Evolutionary conservation across 176 grass and related monocot genomes (phyloP).

Genomic region (Ensete glaucum): DNA sequence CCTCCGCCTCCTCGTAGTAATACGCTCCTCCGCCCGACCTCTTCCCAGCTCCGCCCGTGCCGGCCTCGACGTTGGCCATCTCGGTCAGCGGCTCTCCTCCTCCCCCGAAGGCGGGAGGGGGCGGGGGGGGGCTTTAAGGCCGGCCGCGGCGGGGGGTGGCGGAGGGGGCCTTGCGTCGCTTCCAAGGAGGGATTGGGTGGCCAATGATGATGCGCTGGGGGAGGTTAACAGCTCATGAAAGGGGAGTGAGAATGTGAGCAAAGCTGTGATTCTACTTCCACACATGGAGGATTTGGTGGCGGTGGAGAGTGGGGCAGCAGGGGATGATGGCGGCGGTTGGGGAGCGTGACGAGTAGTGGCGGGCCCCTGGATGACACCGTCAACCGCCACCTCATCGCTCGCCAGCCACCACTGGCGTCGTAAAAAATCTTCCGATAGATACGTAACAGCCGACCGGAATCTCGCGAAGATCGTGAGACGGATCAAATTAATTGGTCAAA

Average conservation of each 20-base stretch:
- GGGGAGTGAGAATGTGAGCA: neutral
- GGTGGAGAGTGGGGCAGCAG: neutral
- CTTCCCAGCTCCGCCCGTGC: constrained; percentile 20
- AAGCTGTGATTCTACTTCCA: neutral
- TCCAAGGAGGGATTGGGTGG: neutral
- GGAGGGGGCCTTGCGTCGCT: neutral
- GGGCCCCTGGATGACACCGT: neutral
- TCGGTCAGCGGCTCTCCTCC: neutral
- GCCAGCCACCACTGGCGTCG: neutral
- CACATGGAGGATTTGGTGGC: neutral
- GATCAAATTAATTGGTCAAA: too few relatives aligned
- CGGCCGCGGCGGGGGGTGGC: neutral
- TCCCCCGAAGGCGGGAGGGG: neutral
- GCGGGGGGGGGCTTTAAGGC: neutral
- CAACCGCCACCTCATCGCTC: neutral
- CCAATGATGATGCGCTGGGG: neutral
- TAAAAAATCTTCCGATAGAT: neutral
- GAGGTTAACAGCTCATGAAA: neutral
- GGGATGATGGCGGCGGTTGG: constrained; percentile 8
- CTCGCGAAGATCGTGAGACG: neutral
- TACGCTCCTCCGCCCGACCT: constrained; percentile 36
- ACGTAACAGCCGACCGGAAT: neutral
- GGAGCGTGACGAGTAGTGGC: neutral
- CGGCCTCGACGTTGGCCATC: constrained; percentile 9
- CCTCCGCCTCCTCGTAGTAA: constrained; percentile 19